Percentiles rank a stretch among this genome's conserved stretches.
Evolutionary conservation across 2,329 filamentous ascomycete genomes (phyloP).

Genomic region (Colletotrichum musicola): DNA sequence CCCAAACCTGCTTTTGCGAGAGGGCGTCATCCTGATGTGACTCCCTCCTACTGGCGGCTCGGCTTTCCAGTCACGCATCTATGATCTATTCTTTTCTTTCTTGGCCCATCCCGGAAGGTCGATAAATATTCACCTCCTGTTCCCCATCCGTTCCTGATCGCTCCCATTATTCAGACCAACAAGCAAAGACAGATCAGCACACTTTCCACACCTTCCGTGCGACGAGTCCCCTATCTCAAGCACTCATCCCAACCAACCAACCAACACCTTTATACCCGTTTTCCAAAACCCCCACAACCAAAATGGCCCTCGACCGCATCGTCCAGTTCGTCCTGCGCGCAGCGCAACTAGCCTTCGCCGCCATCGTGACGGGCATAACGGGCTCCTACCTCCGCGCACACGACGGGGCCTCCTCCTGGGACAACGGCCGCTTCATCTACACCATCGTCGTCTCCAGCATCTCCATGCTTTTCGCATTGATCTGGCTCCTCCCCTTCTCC

Average conservation of each 20-base stretch:
- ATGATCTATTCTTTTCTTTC: background rate
- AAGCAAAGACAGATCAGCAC: conserved; percentile 12
- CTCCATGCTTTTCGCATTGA: conserved; percentile 74
- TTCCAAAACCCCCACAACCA: background rate
- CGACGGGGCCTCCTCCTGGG: conserved; percentile 61
- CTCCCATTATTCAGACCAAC: background rate
- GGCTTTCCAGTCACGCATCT: background rate
- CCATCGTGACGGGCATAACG: conserved; percentile 78
- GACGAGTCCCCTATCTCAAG: background rate
- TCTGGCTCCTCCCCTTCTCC: conserved; percentile 81
- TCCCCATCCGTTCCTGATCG: background rate
- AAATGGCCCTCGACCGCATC: conserved; percentile 56
- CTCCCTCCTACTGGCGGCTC: conserved; percentile 1
- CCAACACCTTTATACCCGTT: background rate
- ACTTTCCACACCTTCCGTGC: background rate
- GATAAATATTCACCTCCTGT: conserved; percentile 36
- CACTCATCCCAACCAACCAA: conserved; percentile 17
- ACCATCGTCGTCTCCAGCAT: conserved; percentile 78
- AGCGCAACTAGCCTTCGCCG: conserved; percentile 75
- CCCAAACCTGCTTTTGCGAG: conserved; percentile 35
- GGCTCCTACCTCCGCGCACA: conserved; percentile 72
- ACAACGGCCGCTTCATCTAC: conserved; percentile 78
- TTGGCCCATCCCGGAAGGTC: conserved; percentile 8
- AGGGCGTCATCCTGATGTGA: conserved; percentile 27
- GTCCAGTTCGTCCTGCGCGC: conserved; percentile 54